These are phyloP conservation scores for rapeseed (Brassica napus) DNA, from an alignment of 345 rosid species.

Conservation along the genomic window DNA sequence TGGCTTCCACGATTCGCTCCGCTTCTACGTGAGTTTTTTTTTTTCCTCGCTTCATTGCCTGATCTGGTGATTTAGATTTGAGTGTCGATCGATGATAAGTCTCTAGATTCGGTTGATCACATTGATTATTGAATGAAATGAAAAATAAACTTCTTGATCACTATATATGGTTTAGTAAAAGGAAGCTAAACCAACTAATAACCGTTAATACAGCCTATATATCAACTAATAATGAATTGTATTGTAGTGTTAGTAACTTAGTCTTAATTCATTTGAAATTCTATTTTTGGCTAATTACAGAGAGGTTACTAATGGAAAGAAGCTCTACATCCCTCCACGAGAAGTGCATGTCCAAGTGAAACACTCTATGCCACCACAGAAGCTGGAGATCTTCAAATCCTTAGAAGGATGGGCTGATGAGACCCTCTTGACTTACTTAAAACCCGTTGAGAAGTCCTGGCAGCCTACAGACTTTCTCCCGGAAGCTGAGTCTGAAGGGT, in stretches of 20 bases:
- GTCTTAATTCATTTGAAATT: neutral
- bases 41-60: neutral
- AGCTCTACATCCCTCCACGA: slow-evolving; percentile 55
- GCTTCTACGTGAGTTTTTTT: slow-evolving; percentile 42
- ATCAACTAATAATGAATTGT: too few relatives aligned
- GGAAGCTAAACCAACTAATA: too few relatives aligned
- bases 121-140: neutral
- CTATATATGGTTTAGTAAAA: too few relatives aligned
- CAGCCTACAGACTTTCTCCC: slow-evolving; percentile 69
- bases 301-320: slow-evolving; percentile 56
- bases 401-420: slow-evolving; percentile 68
- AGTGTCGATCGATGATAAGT: slow-evolving; percentile 7
- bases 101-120: slow-evolving; percentile 6
- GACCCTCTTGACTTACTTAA: slow-evolving; percentile 54
- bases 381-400: slow-evolving; percentile 50
- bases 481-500: slow-evolving; percentile 51
- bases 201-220: too few relatives aligned
- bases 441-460: slow-evolving; percentile 73
- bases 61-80: slow-evolving; percentile 7
- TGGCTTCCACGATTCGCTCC: slow-evolving; percentile 52
- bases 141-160: too few relatives aligned
- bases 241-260: neutral
- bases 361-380: slow-evolving; percentile 63
- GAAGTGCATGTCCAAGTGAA: slow-evolving; percentile 73
- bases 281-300: slow-evolving; percentile 37